Evolutionary conservation across 2,329 filamentous ascomycete genomes (phyloP), one percentile per base, ranked within the genome.

Genomic region (Phyllosticta citriasiana): DNA sequence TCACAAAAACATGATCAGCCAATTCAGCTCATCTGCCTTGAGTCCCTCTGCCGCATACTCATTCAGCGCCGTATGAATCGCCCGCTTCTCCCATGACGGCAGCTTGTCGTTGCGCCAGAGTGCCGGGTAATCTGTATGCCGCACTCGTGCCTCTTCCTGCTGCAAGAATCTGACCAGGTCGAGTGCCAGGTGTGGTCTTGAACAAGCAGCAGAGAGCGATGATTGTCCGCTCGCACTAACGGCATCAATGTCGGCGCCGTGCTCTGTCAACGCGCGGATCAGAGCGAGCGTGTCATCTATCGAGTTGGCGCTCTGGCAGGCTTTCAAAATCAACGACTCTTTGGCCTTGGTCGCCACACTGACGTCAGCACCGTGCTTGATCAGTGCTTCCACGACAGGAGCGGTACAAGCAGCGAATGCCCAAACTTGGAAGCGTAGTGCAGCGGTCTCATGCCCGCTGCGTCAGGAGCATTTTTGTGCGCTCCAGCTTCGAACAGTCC

Each of bases 161-260:
- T 76, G 63, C 2, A 76, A 63, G 19, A 67, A 65, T 19, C 64
- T 63, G 2, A 75, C 65, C 10, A 73, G 5, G 0, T 66, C 67
- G 69, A 74, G 14, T 63, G 67, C 6, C 70, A 72, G 61, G 73
- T 71, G 16, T 73, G 64, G 62, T 72, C 72, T 82, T 25, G 79
- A 81, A 40, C 80, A 82, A 1, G 82, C 82, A 82, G 82, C 84
- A 63, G 84, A 77, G 52, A 85, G 68, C 2, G 83, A 79, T 30
- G 80, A 82, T 12, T 74, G 71, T 30, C 65, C 72, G 35, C 69
- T 64, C 52, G 71, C 71, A 63, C 69, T 71, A 70, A 69, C 71
- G 4, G 71, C 67, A 9, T 59, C 27, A 3, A 47, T 12, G 6
- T 35, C 19, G 1, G 57, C 57, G 4, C 51, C 57, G 22, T 40